A percentile compares a stretch with the other conserved stretches of the same genome.
Evolutionary conservation across 169 alveolate genomes (phyloP).

Genomic region (Eimeria praecox): DNA sequence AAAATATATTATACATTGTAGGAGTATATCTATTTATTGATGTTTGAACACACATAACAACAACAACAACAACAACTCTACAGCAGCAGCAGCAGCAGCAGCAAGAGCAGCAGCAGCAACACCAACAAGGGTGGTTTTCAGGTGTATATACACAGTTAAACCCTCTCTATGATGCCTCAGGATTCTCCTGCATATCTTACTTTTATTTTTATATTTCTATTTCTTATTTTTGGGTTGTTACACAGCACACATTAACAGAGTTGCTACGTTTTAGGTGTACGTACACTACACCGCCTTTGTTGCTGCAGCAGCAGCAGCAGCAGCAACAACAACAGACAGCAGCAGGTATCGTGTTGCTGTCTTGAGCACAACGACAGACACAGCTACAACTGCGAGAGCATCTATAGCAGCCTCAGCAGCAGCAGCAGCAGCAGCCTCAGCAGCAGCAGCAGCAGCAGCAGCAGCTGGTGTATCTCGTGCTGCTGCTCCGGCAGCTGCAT

Average conservation of each 20-base stretch:
- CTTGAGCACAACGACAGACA: background rate
- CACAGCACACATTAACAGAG: background rate
- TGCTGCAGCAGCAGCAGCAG: background rate
- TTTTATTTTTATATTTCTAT: background rate
- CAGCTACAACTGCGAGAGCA: background rate
- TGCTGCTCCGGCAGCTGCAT: too few relatives aligned
- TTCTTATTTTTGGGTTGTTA: background rate
- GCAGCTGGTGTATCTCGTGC: too few relatives aligned
- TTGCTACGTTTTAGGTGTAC: background rate
- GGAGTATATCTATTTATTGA: background rate
- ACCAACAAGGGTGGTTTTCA: background rate
- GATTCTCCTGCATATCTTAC: background rate
- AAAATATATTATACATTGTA: background rate
- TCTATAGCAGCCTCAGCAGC: background rate
- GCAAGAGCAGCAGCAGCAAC: background rate
- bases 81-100: too few relatives aligned
- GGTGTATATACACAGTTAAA: background rate
- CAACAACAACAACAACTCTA: too few relatives aligned
- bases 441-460: background rate
- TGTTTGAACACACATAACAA: background rate
- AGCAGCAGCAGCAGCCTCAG: background rate
- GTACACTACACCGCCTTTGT: background rate
- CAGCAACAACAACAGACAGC: background rate
- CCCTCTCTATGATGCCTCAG: constrained; percentile 16
- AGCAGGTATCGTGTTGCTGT: background rate